These are phyloP conservation scores for Candida ulmi DNA, from an alignment of 805 yeast species.

Conservation along the genomic window DNA sequence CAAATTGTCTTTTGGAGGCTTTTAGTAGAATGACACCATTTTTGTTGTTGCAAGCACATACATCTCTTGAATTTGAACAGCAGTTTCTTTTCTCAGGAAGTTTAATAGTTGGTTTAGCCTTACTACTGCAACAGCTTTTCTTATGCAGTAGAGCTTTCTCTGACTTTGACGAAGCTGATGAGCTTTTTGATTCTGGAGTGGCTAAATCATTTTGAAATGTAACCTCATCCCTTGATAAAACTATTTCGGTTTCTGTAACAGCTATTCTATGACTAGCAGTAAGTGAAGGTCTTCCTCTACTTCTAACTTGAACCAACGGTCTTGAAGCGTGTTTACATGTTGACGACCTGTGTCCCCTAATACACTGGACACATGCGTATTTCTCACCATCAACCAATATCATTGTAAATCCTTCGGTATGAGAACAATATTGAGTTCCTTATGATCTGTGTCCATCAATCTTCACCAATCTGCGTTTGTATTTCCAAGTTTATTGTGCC, in stretches of 20 bases:
- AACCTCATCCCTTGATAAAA: conserved; percentile 11
- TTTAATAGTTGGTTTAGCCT: too few species aligned
- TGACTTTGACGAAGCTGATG: background rate
- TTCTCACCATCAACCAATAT: conserved; percentile 67
- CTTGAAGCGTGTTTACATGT: conserved; percentile 69
- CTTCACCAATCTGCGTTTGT: too few species aligned
- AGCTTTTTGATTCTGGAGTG: background rate
- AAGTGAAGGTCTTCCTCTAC: conserved; percentile 68
- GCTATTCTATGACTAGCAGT: conserved; percentile 30
- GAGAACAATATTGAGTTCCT: too few species aligned
- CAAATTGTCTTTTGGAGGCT: conserved; percentile 22
- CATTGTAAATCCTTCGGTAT: conserved; percentile 38
- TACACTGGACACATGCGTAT: conserved; percentile 72
- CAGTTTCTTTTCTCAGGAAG: conserved; percentile 1
- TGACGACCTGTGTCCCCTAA: conserved; percentile 78
- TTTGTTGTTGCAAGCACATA: conserved; percentile 2
- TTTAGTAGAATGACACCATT: conserved; percentile 20
- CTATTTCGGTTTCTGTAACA: conserved; percentile 20
- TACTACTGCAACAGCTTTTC: background rate
- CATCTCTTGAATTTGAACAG: conserved; percentile 2
- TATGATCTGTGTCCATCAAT: too few species aligned
- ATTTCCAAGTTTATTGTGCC: too few species aligned
- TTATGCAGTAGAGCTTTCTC: background rate
- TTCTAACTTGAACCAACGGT: conserved; percentile 69
- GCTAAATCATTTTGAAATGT: conserved; percentile 3